Evolutionary conservation across 129 eudicot genomes (phyloP), one percentile per base, ranked within the genome.

Genomic region (Artemisia tridentata): DNA sequence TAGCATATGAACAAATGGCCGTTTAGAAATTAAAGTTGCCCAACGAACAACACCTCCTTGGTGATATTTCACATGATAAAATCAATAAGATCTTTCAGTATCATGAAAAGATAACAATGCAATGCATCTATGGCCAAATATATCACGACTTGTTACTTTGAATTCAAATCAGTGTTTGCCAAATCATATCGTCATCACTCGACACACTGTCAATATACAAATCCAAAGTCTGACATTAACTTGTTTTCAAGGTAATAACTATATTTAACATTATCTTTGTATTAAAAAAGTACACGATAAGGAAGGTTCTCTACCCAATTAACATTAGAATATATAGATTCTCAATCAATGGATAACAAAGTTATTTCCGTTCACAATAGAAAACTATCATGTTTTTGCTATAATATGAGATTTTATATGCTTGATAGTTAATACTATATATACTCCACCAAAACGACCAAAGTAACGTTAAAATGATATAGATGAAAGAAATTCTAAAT

Each of bases 251-350:
- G 10, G 41, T 69, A 65, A 8, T 11, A 34, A 5, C 17, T 41
- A 46, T 20, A 18, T 14, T 72, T 62, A 47, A 49, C 25, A 73
- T 63, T 63, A 73, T 73, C 45, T 15, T 43, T 48, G 34, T 34
- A 38, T 27, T 74, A 4, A 21, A 51, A 63, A 62, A n/a, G 0
- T 18, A 15, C 19, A 65, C 7, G 53, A 65, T 43, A 66, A n/a
- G 3, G 58, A 75, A 75, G 72, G 20, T 53, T 75, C 60, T 2
- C 60, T 3, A 74, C 59, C 50, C 25, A 54, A 74, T 74, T 66
- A 56, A 7, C 38, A 10, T 19, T 4, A n/a, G 19, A 0, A 68
- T 52, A 74, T 5, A 43, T 47, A 75, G 25, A 75, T 65, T 53
- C 72, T 25, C 58, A 54, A 54, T 34, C 57, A 43, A 54, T 43